Evolutionary conservation across 108 stramenopile species (phyloP).

Genomic region (Schizochytrium sp.): DNA sequence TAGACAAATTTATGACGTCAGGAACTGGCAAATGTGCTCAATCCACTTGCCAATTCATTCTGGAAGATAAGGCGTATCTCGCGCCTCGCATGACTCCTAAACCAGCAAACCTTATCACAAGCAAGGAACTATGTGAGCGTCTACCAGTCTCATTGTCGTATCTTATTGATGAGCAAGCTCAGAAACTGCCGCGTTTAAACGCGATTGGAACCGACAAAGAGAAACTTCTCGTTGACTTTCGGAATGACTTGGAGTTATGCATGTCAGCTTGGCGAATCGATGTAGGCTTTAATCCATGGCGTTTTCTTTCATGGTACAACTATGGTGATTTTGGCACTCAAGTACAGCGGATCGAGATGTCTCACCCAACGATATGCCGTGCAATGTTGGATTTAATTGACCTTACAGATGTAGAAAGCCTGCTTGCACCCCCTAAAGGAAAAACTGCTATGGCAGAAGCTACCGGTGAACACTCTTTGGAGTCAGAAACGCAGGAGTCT

Average conservation of each 20-base stretch:
- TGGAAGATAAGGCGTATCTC: not conserved
- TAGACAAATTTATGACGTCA: not conserved
- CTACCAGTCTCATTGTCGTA: not conserved
- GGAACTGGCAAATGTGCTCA: not conserved
- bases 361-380: not conserved
- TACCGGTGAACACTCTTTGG: too few species aligned
- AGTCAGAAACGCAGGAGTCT: too few species aligned
- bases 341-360: slow-evolving; percentile 10
- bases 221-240: not conserved
- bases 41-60: not conserved
- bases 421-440: not conserved
- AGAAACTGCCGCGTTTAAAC: not conserved
- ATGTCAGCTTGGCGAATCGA: not conserved
- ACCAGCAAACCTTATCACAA: not conserved
- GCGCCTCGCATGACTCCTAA: not conserved
- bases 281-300: slow-evolving; percentile 42
- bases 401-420: not conserved
- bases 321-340: not conserved
- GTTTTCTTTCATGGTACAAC: slow-evolving; percentile 45
- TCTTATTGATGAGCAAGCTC: not conserved
- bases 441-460: too few species aligned
- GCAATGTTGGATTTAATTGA: not conserved
- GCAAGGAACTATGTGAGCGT: not conserved
- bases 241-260: not conserved
- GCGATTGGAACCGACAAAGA: not conserved